A percentile compares a stretch with the other conserved stretches of the same genome.
These are phyloP conservation scores for Pisolithus microcarpus DNA, from an alignment of 768 basidiomycete genomes.

Conservation along the genomic window DNA sequence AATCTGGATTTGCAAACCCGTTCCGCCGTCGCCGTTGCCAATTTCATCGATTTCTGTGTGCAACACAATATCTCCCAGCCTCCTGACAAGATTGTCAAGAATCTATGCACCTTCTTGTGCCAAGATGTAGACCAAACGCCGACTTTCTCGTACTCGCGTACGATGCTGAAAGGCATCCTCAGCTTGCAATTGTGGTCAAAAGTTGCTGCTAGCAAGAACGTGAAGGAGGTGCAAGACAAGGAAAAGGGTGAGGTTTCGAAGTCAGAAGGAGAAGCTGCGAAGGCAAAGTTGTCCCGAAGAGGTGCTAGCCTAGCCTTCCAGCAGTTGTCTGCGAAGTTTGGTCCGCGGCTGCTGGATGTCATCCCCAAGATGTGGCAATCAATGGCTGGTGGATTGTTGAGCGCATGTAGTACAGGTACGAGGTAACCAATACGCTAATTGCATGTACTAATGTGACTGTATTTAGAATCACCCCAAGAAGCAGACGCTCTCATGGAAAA, in stretches of 20 bases:
- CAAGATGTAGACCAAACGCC: constrained; percentile 87
- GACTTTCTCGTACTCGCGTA: constrained; percentile 67
- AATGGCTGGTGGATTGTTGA: constrained; percentile 72
- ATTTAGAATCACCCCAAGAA: constrained; percentile 45
- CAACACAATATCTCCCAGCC: constrained; percentile 70
- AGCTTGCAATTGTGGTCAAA: constrained; percentile 52
- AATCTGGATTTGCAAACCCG: constrained; percentile 83
- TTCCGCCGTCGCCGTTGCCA: constrained; percentile 78
- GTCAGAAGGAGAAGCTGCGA: constrained; percentile 47
- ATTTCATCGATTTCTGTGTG: constrained; percentile 82
- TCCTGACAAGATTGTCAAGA: constrained; percentile 93
- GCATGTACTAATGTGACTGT: background rate
- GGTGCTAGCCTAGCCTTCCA: constrained; percentile 83
- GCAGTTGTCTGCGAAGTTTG: constrained; percentile 72
- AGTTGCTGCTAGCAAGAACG: constrained; percentile 26
- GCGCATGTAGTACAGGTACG: constrained; percentile 62
- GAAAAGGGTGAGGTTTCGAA: constrained; percentile 35
- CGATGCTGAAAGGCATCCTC: constrained; percentile 63
- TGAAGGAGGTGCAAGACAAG: constrained; percentile 37
- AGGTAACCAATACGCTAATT: background rate
- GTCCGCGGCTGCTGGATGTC: constrained; percentile 56
- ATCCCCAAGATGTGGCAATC: constrained; percentile 97
- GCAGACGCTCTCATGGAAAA: constrained; percentile 63
- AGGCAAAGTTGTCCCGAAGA: constrained; percentile 67
- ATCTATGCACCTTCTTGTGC: constrained; percentile 93